These are phyloP conservation scores for Alternaria consortialis DNA, from an alignment of 2,329 filamentous ascomycete genomes.

Conservation along the genomic window DNA sequence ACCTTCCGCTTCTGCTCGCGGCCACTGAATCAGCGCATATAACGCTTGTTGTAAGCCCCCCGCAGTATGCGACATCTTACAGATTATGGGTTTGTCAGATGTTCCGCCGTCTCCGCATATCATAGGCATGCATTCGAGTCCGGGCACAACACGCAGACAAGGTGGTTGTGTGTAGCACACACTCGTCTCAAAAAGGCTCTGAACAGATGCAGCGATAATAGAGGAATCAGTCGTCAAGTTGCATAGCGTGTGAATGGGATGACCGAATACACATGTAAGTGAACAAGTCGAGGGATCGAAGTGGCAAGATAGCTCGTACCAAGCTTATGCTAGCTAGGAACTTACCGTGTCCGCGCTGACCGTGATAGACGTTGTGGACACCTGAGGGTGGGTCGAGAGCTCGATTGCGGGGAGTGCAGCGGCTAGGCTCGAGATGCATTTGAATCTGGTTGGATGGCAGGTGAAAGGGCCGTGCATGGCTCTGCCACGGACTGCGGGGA, in stretches of 20 bases:
- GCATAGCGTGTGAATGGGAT: conserved; percentile 10
- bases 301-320: conserved; percentile 25
- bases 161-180: not conserved
- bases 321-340: conserved; percentile 29
- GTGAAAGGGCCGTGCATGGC: conserved; percentile 12
- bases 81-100: conserved; percentile 14
- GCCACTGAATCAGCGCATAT: not conserved
- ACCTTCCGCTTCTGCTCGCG: conserved; percentile 1
- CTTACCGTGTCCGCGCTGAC: conserved; percentile 25
- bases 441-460: conserved; percentile 22
- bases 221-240: not conserved
- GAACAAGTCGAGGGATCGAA: conserved; percentile 16
- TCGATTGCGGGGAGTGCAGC: conserved; percentile 29
- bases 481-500: conserved; percentile 49
- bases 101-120: conserved; percentile 17
- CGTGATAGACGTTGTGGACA: conserved; percentile 30
- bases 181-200: not conserved
- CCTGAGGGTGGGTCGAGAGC: conserved; percentile 29
- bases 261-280: conserved; percentile 12
- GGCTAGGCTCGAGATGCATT: conserved; percentile 20
- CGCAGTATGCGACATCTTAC: conserved; percentile 20
- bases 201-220: not conserved
- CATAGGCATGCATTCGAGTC: not conserved
- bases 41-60: conserved; percentile 18
- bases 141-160: conserved; percentile 1